A percentile compares a stretch with the other conserved stretches of the same genome.
These are phyloP conservation scores for Fusarium sp. DNA, from an alignment of 2,329 filamentous ascomycete genomes.

Conservation along the genomic window DNA sequence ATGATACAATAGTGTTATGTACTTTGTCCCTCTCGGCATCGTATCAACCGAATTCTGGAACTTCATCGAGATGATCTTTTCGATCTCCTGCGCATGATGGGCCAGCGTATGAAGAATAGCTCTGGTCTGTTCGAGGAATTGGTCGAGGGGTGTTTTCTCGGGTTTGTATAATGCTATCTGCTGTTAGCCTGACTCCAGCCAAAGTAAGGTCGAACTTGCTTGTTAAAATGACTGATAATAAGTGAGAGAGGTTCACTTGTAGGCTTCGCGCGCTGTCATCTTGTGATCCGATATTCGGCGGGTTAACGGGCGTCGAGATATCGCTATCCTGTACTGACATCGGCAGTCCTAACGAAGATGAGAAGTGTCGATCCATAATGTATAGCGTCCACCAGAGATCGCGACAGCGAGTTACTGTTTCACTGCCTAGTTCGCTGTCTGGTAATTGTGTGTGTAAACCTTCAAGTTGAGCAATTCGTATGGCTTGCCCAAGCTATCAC, in stretches of 20 bases:
- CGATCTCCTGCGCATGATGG: conserved; percentile 54
- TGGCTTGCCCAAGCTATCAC: conserved; percentile 53
- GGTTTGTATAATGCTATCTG: conserved; percentile 52
- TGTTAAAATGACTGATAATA: conserved; percentile 52
- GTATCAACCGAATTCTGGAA: conserved; percentile 52
- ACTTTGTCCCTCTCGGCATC: conserved; percentile 53
- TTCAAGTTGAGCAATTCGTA: conserved; percentile 56
- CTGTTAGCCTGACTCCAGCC: not conserved
- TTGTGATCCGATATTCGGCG: conserved; percentile 44
- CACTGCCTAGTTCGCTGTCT: conserved; percentile 50
- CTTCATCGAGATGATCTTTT: conserved; percentile 51
- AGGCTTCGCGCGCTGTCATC: conserved; percentile 50
- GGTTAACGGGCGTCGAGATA: conserved; percentile 52
- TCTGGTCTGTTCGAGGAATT: conserved; percentile 53
- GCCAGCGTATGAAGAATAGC: conserved; percentile 53
- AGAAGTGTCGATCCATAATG: conserved; percentile 56
- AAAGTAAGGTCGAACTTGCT: conserved; percentile 38
- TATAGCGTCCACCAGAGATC: conserved; percentile 58
- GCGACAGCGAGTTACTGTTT: conserved; percentile 50
- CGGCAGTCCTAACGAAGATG: conserved; percentile 54
- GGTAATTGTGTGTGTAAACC: conserved; percentile 56
- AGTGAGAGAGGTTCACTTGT: conserved; percentile 52
- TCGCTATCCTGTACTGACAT: conserved; percentile 55
- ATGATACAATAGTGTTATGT: conserved; percentile 55
- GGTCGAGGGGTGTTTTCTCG: conserved; percentile 49